A percentile compares a stretch with the other conserved stretches of the same genome.
These are phyloP conservation scores for Corynascus novoguineensis DNA, from an alignment of 495 filamentous ascomycete species.

Conservation along the genomic window DNA sequence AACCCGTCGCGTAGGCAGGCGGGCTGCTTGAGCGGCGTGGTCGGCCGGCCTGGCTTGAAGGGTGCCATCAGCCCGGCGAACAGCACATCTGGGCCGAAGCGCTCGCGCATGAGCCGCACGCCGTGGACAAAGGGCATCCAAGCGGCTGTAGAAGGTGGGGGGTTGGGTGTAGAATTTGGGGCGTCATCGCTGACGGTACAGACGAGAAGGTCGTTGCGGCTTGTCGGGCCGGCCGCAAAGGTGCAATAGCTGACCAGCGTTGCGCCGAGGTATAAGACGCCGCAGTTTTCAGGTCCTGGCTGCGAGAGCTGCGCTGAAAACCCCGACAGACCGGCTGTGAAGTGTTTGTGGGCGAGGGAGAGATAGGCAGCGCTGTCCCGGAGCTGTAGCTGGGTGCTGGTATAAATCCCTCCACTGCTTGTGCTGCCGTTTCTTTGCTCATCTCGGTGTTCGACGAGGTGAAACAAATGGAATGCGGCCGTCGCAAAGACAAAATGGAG, in stretches of 20 bases:
- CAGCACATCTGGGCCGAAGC: conserved; percentile 1
- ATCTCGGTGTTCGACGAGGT: not conserved
- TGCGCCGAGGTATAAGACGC: not conserved
- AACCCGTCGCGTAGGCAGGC: not conserved
- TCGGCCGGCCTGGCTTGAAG: not conserved
- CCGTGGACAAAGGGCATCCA: conserved; percentile 2
- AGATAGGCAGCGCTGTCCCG: not conserved
- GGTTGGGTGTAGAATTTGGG: not conserved
- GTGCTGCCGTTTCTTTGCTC: not conserved
- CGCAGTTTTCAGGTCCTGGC: not conserved
- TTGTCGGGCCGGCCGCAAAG: not conserved
- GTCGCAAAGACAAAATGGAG: not conserved
- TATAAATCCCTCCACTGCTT: not conserved
- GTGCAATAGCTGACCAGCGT: not conserved
- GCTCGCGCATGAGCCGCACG: conserved; percentile 1
- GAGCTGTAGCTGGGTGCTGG: not conserved
- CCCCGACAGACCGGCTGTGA: conserved; percentile 1
- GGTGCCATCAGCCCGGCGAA: not conserved
- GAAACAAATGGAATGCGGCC: not conserved
- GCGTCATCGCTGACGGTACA: not conserved
- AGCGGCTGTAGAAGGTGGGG: not conserved
- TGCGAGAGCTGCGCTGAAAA: conserved; percentile 1
- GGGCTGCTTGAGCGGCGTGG: not conserved
- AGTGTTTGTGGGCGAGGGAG: conserved; percentile 2
- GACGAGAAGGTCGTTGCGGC: not conserved